Conservation (phyloP, 352 stramenopile species). For the Globisporangium nunn region DNA sequence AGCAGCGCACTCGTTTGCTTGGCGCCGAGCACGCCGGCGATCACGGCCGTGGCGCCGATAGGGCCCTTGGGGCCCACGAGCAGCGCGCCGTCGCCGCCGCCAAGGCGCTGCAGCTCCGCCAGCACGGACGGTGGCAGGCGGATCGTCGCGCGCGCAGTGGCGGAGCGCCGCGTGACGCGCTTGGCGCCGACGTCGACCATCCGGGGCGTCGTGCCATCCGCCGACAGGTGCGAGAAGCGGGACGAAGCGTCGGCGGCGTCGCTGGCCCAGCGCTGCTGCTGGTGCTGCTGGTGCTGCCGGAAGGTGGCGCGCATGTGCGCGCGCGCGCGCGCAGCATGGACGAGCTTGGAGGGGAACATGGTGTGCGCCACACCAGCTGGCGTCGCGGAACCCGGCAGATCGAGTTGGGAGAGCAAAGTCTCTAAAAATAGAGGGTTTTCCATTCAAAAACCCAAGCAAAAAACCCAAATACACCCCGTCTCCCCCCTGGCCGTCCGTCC, state of each 20-base stretch:
- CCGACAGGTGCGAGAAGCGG: conserved; percentile 73
- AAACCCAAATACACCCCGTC: background rate
- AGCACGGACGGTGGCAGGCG: conserved; percentile 80
- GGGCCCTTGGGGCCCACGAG: conserved; percentile 85
- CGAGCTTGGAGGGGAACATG: too few relatives aligned
- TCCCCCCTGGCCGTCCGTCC: background rate
- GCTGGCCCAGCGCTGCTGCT: background rate
- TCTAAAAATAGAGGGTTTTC: too few relatives aligned
- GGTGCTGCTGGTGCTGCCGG: background rate
- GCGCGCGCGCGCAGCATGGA: background rate
- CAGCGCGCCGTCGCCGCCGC: conserved; percentile 11
- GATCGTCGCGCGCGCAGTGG: conserved; percentile 81
- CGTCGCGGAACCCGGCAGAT: too few relatives aligned
- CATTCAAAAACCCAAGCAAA: too few relatives aligned
- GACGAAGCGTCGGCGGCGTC: conserved; percentile 23
- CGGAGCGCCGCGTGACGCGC: conserved; percentile 66
- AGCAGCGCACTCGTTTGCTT: conserved; percentile 92
- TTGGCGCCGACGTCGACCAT: conserved; percentile 93
- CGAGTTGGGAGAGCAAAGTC: too few relatives aligned
- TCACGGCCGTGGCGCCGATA: conserved; percentile 87
- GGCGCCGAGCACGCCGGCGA: conserved; percentile 90
- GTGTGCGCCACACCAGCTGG: too few relatives aligned
- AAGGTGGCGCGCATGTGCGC: background rate
- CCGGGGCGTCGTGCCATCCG: conserved; percentile 30
- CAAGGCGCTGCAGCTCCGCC: conserved; percentile 43